Conservation (phyloP, 2,329 filamentous ascomycete genomes). For the Colletotrichum sansevieriae region DNA sequence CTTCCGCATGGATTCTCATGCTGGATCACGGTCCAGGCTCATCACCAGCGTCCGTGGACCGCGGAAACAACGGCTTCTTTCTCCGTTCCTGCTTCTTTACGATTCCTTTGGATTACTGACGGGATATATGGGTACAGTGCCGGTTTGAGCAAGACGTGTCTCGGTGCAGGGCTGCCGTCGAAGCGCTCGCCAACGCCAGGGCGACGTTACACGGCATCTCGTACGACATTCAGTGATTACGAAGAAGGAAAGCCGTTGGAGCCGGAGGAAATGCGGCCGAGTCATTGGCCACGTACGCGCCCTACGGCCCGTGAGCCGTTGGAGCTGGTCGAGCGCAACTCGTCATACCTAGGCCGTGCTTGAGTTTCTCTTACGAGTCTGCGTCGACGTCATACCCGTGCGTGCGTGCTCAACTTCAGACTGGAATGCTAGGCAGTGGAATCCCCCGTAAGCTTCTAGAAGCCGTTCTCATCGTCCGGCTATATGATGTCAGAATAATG, state of each 20-base stretch:
- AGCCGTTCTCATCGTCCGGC: no score
- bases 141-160: background rate
- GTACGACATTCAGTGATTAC: background rate
- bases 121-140: background rate
- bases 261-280: constrained; percentile 12
- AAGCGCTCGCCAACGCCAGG: background rate
- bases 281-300: constrained; percentile 27
- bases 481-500: no score
- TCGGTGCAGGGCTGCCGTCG: background rate
- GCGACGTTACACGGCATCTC: background rate
- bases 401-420: constrained; percentile 1
- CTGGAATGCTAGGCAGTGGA: constrained; percentile 7
- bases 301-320: constrained; percentile 12
- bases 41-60: background rate
- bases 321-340: background rate
- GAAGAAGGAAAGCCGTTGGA: background rate
- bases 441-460: no score
- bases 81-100: background rate
- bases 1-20: constrained; percentile 4
- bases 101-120: background rate
- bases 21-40: background rate
- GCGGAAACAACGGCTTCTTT: background rate
- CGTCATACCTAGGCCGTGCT: constrained; percentile 13
- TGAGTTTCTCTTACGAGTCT: background rate
- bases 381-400: background rate